Conservation (phyloP, 2,329 filamentous ascomycete genomes). For the Tolypocladium paradoxum region DNA sequence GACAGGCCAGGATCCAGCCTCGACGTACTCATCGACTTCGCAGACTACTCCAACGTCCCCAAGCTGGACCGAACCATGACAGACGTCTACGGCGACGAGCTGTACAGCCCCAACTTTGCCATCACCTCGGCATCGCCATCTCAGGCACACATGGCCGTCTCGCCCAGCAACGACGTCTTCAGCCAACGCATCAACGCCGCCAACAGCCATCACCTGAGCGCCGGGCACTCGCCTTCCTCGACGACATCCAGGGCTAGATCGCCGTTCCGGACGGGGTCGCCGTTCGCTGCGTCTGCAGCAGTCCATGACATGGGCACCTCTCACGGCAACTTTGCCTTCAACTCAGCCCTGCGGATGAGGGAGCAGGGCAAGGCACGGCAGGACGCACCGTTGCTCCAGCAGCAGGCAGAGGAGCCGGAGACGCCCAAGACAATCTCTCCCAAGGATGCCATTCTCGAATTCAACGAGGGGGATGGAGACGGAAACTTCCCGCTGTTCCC, state of each 20-base stretch:
- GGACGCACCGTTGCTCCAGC: slow-evolving; percentile 36
- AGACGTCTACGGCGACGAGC: slow-evolving; percentile 72
- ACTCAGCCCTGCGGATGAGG: slow-evolving; percentile 47
- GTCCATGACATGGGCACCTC: slow-evolving; percentile 29
- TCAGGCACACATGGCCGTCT: slow-evolving; percentile 34
- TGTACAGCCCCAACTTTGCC: slow-evolving; percentile 63
- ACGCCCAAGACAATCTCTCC: slow-evolving; percentile 85
- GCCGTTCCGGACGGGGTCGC: slow-evolving; percentile 67
- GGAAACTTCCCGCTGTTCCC: slow-evolving; percentile 65
- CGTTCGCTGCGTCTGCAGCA: slow-evolving; percentile 36
- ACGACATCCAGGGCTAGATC: slow-evolving; percentile 55
- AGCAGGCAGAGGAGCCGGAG: slow-evolving; percentile 32
- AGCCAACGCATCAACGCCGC: slow-evolving; percentile 69
- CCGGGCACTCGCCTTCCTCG: slow-evolving; percentile 39
- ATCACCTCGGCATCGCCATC: slow-evolving; percentile 45
- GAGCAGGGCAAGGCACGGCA: slow-evolving; percentile 52
- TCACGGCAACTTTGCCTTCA: slow-evolving; percentile 23
- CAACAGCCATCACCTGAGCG: slow-evolving; percentile 60
- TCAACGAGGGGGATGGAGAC: slow-evolving; percentile 63
- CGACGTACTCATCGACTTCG: slow-evolving; percentile 30
- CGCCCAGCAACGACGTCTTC: slow-evolving; percentile 49
- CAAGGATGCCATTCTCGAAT: slow-evolving; percentile 83
- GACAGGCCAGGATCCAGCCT: not conserved
- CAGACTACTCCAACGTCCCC: slow-evolving; percentile 46
- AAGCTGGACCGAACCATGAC: slow-evolving; percentile 82